A percentile compares a stretch with the other conserved stretches of the same genome.
phyloP scores from a whole-genome alignment of 352 stramenopile species.

The Globisporangium emineosum region DNA sequence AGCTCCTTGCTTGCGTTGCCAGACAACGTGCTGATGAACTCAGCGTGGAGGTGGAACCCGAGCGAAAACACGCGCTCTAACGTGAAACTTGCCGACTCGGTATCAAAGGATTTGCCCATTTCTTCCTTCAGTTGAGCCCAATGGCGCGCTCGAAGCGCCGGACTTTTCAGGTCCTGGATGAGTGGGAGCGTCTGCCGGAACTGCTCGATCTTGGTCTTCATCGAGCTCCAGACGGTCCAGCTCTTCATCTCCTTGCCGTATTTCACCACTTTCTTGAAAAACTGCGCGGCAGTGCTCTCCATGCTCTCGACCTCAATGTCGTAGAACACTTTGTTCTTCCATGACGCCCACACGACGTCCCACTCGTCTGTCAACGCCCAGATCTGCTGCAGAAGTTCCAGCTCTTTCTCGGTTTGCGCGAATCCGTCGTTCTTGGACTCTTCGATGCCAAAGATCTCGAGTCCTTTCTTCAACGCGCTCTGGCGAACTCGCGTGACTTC shows the following conservation, averaged over 20 bases:
- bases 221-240: slow-evolving; percentile 89
- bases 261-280: slow-evolving; percentile 93
- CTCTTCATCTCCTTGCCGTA: slow-evolving; percentile 92
- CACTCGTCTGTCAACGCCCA: slow-evolving; percentile 89
- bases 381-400: slow-evolving; percentile 89
- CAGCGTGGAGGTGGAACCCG: slow-evolving; percentile 83
- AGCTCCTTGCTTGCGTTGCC: slow-evolving; percentile 91
- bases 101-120: slow-evolving; percentile 84
- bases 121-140: slow-evolving; percentile 89
- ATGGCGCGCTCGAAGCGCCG: slow-evolving; percentile 82
- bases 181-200: slow-evolving; percentile 90
- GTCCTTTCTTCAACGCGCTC: slow-evolving; percentile 79
- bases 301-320: slow-evolving; percentile 92
- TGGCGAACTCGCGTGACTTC: slow-evolving; percentile 66
- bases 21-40: slow-evolving; percentile 91
- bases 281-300: slow-evolving; percentile 85
- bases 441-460: slow-evolving; percentile 92
- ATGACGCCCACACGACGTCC: slow-evolving; percentile 87
- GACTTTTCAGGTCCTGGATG: slow-evolving; percentile 92
- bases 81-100: slow-evolving; percentile 71
- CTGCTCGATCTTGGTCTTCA: slow-evolving; percentile 94
- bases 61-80: slow-evolving; percentile 86
- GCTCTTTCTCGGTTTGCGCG: slow-evolving; percentile 82
- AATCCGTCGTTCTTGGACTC: slow-evolving; percentile 86
- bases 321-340: slow-evolving; percentile 91